A percentile compares a stretch with the other conserved stretches of the same genome.
Conservation (phyloP, 306 rosid species). For the Quercus rubra region DNA sequence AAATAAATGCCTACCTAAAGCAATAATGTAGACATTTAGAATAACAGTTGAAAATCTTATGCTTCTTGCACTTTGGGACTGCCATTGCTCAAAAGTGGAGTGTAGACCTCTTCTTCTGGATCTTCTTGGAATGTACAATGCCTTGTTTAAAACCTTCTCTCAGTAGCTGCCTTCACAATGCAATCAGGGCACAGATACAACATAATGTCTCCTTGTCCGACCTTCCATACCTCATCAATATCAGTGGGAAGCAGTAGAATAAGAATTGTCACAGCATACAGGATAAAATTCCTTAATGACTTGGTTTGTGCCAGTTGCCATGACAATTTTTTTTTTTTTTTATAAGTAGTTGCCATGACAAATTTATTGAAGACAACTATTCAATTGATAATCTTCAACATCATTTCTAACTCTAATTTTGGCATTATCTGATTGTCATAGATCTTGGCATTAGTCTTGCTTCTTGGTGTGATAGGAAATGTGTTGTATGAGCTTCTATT, state of each 20-base stretch:
- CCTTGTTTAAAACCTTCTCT: background rate
- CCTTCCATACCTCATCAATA: background rate
- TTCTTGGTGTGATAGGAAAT: background rate
- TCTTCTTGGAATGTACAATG: background rate
- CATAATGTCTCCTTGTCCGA: background rate
- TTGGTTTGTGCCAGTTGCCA: background rate
- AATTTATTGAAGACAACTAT: background rate
- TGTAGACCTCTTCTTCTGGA: background rate
- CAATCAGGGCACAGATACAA: background rate
- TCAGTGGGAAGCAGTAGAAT: background rate
- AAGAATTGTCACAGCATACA: background rate
- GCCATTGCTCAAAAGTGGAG: background rate
- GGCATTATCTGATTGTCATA: background rate
- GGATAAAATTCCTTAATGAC: background rate
- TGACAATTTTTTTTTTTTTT: background rate
- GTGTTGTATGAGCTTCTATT: background rate
- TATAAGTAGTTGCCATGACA: background rate
- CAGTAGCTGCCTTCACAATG: background rate
- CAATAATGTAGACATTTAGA: background rate
- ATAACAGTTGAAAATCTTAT: background rate
- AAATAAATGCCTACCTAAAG: too few species aligned
- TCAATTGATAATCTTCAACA: background rate
- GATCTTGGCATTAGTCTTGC: background rate
- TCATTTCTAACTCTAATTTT: background rate
- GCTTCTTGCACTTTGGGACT: background rate